Evolutionary conservation across 106 monocot genomes (phyloP), one percentile per base, ranked within the genome.

Genomic region (Gastrodia elata): DNA sequence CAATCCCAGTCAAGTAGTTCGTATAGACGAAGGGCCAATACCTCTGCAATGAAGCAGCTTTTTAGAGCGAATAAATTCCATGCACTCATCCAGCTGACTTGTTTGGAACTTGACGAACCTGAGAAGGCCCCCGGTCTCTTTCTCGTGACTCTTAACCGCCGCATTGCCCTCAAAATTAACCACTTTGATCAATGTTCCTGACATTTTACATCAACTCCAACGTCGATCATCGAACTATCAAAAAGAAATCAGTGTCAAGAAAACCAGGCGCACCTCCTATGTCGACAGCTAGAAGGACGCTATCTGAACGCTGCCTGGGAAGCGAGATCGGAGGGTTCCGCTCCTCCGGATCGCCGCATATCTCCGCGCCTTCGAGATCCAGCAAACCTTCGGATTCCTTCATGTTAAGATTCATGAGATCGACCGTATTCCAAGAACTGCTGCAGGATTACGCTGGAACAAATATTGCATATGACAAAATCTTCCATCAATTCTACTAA

Each of bases 71-170:
- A 89, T 83, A 52, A 89, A 89, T 24, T 83, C 79, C 59, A 89
- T 64, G 82, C 89, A 89, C 33, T 89, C 79, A 39, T 89, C 80
- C 37, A 89, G 81, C 5, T 58, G 42, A 55, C 86, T 75, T 20
- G 81, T 83, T 43, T 89, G 70, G 39, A 89, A 89, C 76, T 81
- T 89, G 14, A 79, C 73, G 61, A 89, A 89, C 52, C 52, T 77
- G 7, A 89, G 78, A 73, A 79, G 65, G 65, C 85, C 89, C 38
- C 84, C 77, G 14, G 20, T 22, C 3, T n/a, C 9, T 9, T 4
- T 27, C 38, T 20, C 39, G 18, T 52, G 70, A 37, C 73, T 73
- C 59, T 46, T 27, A 42, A 48, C 74, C 59, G 73, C 72, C 22
- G 2, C 33, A 41, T 72, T 64, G n/a, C 39, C 70, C 73, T 75